Percentiles rank a stretch among this genome's conserved stretches.
phyloP scores from a whole-genome alignment of 2,329 filamentous ascomycete species.

The Sclerotinia glacialis region DNA sequence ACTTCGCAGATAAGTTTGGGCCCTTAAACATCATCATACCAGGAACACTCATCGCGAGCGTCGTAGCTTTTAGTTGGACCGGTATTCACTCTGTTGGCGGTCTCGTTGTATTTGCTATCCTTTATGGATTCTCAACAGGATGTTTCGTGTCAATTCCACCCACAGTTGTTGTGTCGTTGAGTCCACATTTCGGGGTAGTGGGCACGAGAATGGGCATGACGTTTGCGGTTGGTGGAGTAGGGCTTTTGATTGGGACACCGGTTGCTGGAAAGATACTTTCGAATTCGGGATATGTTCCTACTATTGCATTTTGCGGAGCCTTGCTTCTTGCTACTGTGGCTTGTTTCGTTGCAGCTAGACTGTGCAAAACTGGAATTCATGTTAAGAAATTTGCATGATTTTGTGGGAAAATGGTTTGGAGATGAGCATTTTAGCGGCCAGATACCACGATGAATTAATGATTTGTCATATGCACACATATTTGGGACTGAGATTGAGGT shows the following conservation, averaged over 20 bases:
- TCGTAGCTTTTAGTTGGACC: constrained; percentile 26
- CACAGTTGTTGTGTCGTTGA: constrained; percentile 23
- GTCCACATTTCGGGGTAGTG: constrained; percentile 20
- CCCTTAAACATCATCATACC: constrained; percentile 40
- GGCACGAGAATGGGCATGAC: constrained; percentile 27
- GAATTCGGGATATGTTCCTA: constrained; percentile 10
- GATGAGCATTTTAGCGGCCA: background rate
- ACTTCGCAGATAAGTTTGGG: constrained; percentile 27
- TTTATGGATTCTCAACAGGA: constrained; percentile 30
- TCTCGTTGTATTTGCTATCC: constrained; percentile 24
- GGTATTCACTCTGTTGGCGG: constrained; percentile 21
- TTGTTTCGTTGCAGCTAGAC: constrained; percentile 6
- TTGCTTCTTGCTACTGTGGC: constrained; percentile 1
- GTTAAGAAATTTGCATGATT: constrained; percentile 11
- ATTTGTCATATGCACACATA: background rate
- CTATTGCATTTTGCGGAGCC: constrained; percentile 16
- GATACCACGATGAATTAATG: background rate
- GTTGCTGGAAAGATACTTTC: constrained; percentile 18
- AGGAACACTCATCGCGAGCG: constrained; percentile 20
- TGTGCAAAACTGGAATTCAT: constrained; percentile 11
- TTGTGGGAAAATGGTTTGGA: no score
- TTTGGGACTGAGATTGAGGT: no score
- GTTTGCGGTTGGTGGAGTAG: constrained; percentile 21
- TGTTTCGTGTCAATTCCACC: constrained; percentile 26
- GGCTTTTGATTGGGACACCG: constrained; percentile 25